Conservation (phyloP, 164 flowering plant species). For the Sedum album region DNA sequence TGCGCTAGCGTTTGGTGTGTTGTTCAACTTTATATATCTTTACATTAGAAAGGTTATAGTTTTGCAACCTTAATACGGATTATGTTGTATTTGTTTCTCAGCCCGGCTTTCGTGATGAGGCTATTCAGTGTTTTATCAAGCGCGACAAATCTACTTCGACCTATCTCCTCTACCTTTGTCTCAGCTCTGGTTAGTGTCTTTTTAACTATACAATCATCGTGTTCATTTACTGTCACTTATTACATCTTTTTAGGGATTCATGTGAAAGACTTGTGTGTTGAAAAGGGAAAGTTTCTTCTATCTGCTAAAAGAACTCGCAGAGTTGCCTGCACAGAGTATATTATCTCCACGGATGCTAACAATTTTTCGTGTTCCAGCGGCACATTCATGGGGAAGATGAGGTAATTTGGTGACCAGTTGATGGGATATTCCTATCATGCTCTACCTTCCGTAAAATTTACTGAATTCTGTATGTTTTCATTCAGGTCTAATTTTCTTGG, state of each 20-base stretch:
- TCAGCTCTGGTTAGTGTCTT: not conserved
- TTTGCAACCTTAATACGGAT: not conserved
- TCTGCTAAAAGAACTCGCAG: not conserved
- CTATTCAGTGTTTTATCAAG: slow-evolving; percentile 15
- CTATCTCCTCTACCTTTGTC: slow-evolving; percentile 18
- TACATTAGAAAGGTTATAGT: not conserved
- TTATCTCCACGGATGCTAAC: not conserved
- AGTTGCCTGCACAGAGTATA: not conserved
- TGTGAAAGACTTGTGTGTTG: not conserved
- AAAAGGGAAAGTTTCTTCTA: not conserved
- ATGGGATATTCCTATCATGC: not conserved
- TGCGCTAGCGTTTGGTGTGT: not conserved
- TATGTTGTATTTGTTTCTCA: not conserved
- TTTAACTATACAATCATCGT: not conserved
- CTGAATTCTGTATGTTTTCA: not conserved
- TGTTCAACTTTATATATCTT: not conserved
- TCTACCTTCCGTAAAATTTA: not conserved
- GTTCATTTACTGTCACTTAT: not conserved
- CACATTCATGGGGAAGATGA: not conserved
- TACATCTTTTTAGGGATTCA: not conserved
- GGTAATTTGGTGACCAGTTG: not conserved
- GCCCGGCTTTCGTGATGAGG: not conserved
- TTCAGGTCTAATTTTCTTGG: not conserved
- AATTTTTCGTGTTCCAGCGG: not conserved
- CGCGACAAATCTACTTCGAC: slow-evolving; percentile 26